These are phyloP conservation scores for Xylaria sp. DNA, from an alignment of 2,329 filamentous ascomycete species.

Conservation along the genomic window DNA sequence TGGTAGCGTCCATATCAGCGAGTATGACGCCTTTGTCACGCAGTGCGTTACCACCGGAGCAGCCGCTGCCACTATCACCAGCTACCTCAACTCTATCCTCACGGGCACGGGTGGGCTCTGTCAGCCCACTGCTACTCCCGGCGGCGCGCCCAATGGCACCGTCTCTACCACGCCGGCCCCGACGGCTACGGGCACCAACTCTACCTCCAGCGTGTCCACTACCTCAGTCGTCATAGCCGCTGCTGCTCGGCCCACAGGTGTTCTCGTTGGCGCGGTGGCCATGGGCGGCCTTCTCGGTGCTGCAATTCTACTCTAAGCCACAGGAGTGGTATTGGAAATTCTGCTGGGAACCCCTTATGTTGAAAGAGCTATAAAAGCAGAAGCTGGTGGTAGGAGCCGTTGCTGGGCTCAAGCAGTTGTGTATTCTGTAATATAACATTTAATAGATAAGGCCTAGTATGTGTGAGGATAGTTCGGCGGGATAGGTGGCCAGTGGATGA, in stretches of 20 bases:
- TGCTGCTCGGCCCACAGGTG: conserved; percentile 6
- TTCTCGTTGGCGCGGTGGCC: conserved; percentile 16
- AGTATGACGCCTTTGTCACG: conserved; percentile 23
- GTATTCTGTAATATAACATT: too few species aligned
- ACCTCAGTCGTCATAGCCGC: conserved; percentile 9
- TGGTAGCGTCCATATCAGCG: conserved; percentile 23
- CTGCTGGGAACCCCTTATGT: too few species aligned
- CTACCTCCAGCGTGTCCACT: background rate
- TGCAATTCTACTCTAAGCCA: conserved; percentile 13
- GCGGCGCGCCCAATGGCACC: conserved; percentile 1
- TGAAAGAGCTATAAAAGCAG: background rate
- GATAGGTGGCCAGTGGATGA: too few species aligned
- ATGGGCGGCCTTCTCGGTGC: conserved; percentile 23
- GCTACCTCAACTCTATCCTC: conserved; percentile 19
- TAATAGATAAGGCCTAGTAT: too few species aligned
- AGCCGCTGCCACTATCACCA: conserved; percentile 18
- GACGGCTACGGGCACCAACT: conserved; percentile 3
- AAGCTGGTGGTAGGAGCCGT: background rate
- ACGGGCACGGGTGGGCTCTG: background rate
- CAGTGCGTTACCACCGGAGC: conserved; percentile 54
- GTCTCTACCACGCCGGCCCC: conserved; percentile 6
- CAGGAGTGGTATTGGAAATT: background rate
- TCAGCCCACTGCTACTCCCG: conserved; percentile 4
- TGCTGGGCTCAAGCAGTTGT: background rate
- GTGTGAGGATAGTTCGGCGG: too few species aligned